A percentile compares a stretch with the other conserved stretches of the same genome.
These are phyloP conservation scores for Penicillium sp. DNA, from an alignment of 2,329 filamentous ascomycete species.

Conservation along the genomic window DNA sequence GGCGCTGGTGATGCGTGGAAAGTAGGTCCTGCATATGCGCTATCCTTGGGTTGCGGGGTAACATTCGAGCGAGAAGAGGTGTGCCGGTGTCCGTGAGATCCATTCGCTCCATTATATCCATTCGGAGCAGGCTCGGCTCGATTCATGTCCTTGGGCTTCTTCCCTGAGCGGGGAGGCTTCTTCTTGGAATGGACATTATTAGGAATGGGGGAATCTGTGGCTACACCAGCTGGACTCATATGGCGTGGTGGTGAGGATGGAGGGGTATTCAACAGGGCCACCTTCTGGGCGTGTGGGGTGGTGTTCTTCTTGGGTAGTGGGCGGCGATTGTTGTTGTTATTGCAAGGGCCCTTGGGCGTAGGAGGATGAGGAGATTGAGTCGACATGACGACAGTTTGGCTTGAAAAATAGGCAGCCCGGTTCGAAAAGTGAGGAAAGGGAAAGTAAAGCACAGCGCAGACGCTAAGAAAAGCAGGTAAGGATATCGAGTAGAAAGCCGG, in stretches of 20 bases:
- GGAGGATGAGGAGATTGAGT: slow-evolving; percentile 39
- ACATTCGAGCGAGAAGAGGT: slow-evolving; percentile 37
- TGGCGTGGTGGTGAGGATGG: slow-evolving; percentile 39
- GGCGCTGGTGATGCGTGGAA: slow-evolving; percentile 95
- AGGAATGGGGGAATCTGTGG: slow-evolving; percentile 29
- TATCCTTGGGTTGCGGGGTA: slow-evolving; percentile 43
- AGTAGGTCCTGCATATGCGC: slow-evolving; percentile 80
- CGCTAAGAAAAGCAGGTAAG: slow-evolving; percentile 24
- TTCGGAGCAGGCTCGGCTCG: slow-evolving; percentile 27
- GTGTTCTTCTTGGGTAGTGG: slow-evolving; percentile 38
- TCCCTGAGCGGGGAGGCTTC: slow-evolving; percentile 37
- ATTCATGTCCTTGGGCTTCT: slow-evolving; percentile 36
- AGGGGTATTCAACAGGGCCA: slow-evolving; percentile 32
- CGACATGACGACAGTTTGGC: slow-evolving; percentile 48
- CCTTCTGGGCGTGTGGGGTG: slow-evolving; percentile 33
- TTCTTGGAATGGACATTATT: slow-evolving; percentile 35
- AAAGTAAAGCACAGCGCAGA: slow-evolving; percentile 15
- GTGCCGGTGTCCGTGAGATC: slow-evolving; percentile 24
- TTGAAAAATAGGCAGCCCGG: slow-evolving; percentile 54
- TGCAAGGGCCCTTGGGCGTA: slow-evolving; percentile 42
- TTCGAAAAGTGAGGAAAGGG: slow-evolving; percentile 26
- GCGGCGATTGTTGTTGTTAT: slow-evolving; percentile 22
- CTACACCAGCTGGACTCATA: slow-evolving; percentile 31
- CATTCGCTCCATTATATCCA: slow-evolving; percentile 4
- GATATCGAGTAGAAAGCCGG: slow-evolving; percentile 20